Evolutionary conservation across 129 eudicot species (phyloP), one percentile per base, ranked within the genome.

Genomic region (Centella asiatica): DNA sequence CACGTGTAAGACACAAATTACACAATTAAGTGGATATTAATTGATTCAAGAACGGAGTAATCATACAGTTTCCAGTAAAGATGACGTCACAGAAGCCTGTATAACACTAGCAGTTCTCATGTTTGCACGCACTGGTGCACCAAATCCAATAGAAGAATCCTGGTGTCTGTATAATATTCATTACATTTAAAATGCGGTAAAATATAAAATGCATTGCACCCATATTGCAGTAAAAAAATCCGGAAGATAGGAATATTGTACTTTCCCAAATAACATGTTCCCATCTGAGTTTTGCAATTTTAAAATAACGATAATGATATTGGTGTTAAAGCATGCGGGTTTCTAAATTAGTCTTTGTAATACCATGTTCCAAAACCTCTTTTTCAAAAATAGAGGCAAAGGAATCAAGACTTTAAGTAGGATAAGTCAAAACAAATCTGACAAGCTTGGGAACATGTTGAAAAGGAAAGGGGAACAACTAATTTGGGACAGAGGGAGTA

Each of bases 41-140:
- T 17, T 24, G 2, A 22, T 6, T 58, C 33, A 60, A 36, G 27
- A 39, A 74, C 14, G 51, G 46, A 51, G 42, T 51, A 47, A 49
- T 67, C 83, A 75, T 87, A 92, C 99, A 28, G 94, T 92, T 61
- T 87, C 99, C 70, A 92, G 71, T 65, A 92, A 82, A 36, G 99
- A 77, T 31, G 99, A 92, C n/a, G 96, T 79, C 45, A 92, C 90
- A 45, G 85, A 71, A 60, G 96, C 90, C 47, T 69, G 75, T 32
- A 88, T 92, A 50, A 85, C 80, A 27, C 86, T 85, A 55, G 88
- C 81, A 1, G 86, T 75, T 70, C 99, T 84, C 96, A 92, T 92
- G 75, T 92, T 92, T 64, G 99, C 90, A 56, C 99, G 95, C 42
- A 92, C 95, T 29, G 99, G 99, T 51, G 96, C 99, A 53, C 96